Evolutionary conservation across 345 rosid species (phyloP).

Genomic region (Excoecaria agallocha): DNA sequence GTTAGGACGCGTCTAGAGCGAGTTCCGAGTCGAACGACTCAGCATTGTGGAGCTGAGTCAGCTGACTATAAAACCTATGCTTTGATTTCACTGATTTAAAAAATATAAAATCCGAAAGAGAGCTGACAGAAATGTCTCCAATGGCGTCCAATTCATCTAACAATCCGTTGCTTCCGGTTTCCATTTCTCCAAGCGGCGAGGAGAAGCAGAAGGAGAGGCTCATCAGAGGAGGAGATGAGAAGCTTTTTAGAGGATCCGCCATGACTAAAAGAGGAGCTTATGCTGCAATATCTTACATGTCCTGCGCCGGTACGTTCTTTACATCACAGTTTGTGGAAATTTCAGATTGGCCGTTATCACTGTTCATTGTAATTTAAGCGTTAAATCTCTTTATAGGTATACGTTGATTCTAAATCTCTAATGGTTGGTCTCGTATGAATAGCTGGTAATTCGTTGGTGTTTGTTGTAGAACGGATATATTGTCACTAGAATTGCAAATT

Average conservation of each 20-base stretch:
- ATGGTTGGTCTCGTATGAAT: no score
- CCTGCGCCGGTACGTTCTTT: conserved; percentile 65
- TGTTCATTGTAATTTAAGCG: background rate
- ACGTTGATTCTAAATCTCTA: background rate
- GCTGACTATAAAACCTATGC: conserved; percentile 5
- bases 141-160: conserved; percentile 49
- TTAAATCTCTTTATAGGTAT: background rate
- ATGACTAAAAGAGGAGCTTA: conserved; percentile 87
- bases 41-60: background rate
- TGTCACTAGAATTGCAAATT: background rate
- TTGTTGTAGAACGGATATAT: background rate
- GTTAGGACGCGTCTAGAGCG: background rate
- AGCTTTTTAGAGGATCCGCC: conserved; percentile 81
- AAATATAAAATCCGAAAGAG: background rate
- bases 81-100: background rate
- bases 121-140: conserved; percentile 24
- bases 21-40: background rate
- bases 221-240: conserved; percentile 60
- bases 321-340: background rate
- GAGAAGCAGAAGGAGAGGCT: conserved; percentile 48
- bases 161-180: conserved; percentile 61
- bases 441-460: background rate
- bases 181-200: conserved; percentile 48
- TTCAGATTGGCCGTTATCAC: background rate
- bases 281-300: conserved; percentile 92